phyloP scores from a whole-genome alignment of 2,329 filamentous ascomycete species.

The Penicillium oxalicum region DNA sequence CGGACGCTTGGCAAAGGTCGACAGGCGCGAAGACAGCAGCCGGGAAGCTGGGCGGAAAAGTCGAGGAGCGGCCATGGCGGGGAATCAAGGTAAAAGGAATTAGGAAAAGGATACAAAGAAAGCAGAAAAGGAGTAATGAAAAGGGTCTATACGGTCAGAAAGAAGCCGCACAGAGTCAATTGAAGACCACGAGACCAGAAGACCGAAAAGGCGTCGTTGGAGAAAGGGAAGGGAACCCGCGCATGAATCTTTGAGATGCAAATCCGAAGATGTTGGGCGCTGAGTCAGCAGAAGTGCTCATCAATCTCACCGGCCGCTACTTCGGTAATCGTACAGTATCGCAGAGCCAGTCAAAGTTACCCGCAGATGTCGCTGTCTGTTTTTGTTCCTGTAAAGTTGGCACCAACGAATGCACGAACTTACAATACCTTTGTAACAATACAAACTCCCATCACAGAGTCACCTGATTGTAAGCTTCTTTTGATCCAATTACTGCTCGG shows the following conservation, averaged over 20 bases:
- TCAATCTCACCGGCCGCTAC: conserved; percentile 31
- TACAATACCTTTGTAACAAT: no score
- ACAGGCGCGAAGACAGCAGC: conserved; percentile 52
- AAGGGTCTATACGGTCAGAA: conserved; percentile 13
- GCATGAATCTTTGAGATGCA: conserved; percentile 24
- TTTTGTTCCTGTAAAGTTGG: no score
- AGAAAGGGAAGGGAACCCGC: conserved; percentile 8
- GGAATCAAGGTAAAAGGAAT: conserved; percentile 46
- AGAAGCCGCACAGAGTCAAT: conserved; percentile 8
- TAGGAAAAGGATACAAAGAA: conserved; percentile 1
- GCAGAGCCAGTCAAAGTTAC: no score
- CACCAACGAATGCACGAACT: no score
- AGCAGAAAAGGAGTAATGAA: conserved; percentile 10
- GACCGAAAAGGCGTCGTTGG: conserved; percentile 14
- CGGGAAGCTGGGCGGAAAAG: conserved; percentile 60
- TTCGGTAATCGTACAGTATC: conserved; percentile 20
- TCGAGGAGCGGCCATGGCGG: conserved; percentile 54
- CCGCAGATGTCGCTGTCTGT: no score
- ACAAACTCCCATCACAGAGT: no score
- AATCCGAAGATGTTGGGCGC: conserved; percentile 32
- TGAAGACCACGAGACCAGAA: conserved; percentile 2
- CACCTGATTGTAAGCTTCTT: no score
- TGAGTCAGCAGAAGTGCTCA: conserved; percentile 27
- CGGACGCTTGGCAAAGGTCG: no score
- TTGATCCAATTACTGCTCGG: no score